These are phyloP conservation scores for Adenanthera pavonina DNA, from an alignment of 306 rosid species.

Conservation along the genomic window DNA sequence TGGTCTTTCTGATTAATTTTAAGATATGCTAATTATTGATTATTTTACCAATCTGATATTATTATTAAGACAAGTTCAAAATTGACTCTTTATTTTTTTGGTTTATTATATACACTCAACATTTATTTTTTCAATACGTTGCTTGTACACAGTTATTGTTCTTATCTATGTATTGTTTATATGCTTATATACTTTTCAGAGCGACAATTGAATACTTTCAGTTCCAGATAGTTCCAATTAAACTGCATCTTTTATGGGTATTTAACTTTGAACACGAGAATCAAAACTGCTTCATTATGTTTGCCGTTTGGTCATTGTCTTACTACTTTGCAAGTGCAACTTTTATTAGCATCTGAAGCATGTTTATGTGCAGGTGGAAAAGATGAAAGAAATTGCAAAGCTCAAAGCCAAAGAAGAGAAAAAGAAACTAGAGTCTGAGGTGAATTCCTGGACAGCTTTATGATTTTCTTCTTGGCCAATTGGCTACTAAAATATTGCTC, in stretches of 20 bases:
- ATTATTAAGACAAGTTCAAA: too few relatives aligned
- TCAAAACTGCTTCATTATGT: constrained; percentile 23
- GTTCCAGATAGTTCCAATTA: neutral
- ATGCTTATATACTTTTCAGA: constrained; percentile 6
- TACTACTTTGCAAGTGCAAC: constrained; percentile 32
- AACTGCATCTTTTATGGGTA: neutral
- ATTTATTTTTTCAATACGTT: too few relatives aligned
- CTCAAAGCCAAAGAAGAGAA: constrained; percentile 89
- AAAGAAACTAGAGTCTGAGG: constrained; percentile 81
- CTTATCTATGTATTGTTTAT: neutral
- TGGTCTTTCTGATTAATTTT: too few relatives aligned
- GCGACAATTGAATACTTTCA: constrained; percentile 16
- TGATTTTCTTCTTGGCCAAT: constrained; percentile 31
- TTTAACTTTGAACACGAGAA: neutral
- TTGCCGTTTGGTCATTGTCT: neutral
- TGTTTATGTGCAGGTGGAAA: constrained; percentile 68
- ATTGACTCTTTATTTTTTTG: too few relatives aligned
- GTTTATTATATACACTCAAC: too few relatives aligned
- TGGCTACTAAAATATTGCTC: constrained; percentile 26
- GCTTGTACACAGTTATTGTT: too few relatives aligned
- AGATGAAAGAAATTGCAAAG: constrained; percentile 86
- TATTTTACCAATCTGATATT: too few relatives aligned
- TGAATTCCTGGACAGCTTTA: constrained; percentile 31
- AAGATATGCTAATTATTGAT: too few relatives aligned
- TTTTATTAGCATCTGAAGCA: constrained; percentile 23